These are phyloP conservation scores for Trichosporon asahii DNA, from an alignment of 1,284 basidiomycete species.

Conservation along the genomic window DNA sequence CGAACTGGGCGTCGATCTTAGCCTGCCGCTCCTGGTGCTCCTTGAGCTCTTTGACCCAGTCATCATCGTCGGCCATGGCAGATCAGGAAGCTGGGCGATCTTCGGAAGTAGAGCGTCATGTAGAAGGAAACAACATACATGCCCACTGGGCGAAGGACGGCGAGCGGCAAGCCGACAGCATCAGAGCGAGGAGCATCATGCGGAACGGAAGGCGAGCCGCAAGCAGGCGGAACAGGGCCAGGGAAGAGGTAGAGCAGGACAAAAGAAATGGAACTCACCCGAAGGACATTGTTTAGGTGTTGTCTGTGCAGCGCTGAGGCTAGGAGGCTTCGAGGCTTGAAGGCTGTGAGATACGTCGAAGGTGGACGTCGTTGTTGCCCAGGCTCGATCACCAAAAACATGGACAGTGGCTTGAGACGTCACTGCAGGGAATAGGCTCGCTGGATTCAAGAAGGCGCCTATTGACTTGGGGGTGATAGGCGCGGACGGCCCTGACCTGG, in stretches of 20 bases:
- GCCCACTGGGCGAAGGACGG: too few species aligned
- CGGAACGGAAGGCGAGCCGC: background rate
- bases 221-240: background rate
- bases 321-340: constrained; percentile 1
- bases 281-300: constrained; percentile 13
- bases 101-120: too few species aligned
- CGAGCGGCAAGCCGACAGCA: too few species aligned
- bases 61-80: background rate
- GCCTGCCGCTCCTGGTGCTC: background rate
- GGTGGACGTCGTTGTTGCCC: background rate
- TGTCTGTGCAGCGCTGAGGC: background rate
- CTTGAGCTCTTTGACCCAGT: background rate
- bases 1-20: too few species aligned
- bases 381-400: background rate
- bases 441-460: too few species aligned
- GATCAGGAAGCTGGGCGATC: background rate
- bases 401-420: background rate
- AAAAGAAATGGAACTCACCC: background rate
- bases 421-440: background rate
- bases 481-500: background rate
- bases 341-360: background rate
- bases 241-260: background rate
- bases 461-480: too few species aligned
- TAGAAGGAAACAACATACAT: background rate
- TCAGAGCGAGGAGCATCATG: background rate